phyloP scores from a whole-genome alignment of 78 protist species.

The Guillardia theta region DNA sequence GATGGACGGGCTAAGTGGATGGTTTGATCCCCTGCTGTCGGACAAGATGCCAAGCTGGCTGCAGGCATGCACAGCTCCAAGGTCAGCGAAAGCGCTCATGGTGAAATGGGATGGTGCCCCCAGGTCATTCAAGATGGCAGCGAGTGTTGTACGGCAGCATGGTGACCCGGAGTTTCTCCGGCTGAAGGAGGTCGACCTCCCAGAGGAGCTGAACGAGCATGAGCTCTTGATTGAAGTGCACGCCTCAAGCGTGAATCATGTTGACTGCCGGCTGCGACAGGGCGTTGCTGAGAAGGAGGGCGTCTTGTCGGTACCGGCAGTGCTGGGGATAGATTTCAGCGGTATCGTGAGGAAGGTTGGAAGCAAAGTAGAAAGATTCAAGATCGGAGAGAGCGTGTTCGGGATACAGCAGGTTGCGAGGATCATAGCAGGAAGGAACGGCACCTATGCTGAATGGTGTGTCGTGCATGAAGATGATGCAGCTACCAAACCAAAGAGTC shows the following conservation, averaged over 20 bases:
- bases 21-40: no score
- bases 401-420: not conserved
- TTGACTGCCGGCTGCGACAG: not conserved
- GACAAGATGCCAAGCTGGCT: not conserved
- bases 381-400: not conserved
- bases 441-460: conserved; percentile 2
- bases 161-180: not conserved
- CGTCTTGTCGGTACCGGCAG: not conserved
- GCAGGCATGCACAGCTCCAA: conserved; percentile 9
- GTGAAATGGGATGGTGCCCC: not conserved
- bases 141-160: not conserved
- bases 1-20: no score
- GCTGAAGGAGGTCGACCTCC: not conserved
- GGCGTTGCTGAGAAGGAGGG: not conserved
- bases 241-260: not conserved
- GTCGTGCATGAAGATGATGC: not conserved
- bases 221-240: conserved; percentile 8
- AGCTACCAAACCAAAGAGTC: not conserved
- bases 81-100: not conserved
- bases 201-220: not conserved
- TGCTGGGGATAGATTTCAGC: not conserved
- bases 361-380: not conserved
- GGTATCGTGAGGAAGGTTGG: conserved; percentile 1
- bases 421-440: not conserved
- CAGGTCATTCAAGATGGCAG: not conserved